phyloP scores from a whole-genome alignment of 305 asterid genomes.

The Stenogyne calaminthoides region DNA sequence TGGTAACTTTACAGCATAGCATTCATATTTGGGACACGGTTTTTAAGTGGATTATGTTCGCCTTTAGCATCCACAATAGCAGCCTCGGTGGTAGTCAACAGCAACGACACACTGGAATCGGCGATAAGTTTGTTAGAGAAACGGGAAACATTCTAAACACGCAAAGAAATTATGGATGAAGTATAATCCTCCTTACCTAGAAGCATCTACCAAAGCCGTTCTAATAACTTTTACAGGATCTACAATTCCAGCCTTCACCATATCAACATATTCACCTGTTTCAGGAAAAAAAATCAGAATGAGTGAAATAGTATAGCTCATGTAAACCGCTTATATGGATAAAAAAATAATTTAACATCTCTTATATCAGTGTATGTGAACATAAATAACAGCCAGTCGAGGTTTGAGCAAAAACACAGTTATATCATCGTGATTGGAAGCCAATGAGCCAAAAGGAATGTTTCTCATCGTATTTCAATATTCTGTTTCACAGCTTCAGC shows the following conservation, averaged over 20 bases:
- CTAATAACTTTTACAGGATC: slow-evolving; percentile 84
- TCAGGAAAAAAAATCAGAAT: background rate
- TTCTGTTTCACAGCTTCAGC: background rate
- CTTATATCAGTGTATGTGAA: background rate
- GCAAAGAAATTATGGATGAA: background rate
- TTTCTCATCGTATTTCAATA: background rate
- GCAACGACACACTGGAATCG: slow-evolving; percentile 61
- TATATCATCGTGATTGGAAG: background rate
- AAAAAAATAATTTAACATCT: background rate
- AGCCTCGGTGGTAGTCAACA: no score
- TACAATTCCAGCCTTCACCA: slow-evolving; percentile 83
- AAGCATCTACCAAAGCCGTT: slow-evolving; percentile 80
- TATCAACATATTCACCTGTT: slow-evolving; percentile 69
- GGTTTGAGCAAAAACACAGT: background rate
- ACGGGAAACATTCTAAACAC: background rate
- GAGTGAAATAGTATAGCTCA: slow-evolving; percentile 9
- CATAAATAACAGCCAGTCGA: background rate
- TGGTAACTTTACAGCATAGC: no score
- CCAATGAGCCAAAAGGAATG: background rate
- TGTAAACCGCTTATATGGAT: background rate
- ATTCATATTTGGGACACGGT: no score
- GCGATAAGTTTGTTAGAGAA: slow-evolving; percentile 17
- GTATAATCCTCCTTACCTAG: slow-evolving; percentile 53
- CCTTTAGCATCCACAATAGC: no score
- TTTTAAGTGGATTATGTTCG: no score